phyloP scores from a whole-genome alignment of 805 yeast genomes.

The Kuraishia piskuri region DNA sequence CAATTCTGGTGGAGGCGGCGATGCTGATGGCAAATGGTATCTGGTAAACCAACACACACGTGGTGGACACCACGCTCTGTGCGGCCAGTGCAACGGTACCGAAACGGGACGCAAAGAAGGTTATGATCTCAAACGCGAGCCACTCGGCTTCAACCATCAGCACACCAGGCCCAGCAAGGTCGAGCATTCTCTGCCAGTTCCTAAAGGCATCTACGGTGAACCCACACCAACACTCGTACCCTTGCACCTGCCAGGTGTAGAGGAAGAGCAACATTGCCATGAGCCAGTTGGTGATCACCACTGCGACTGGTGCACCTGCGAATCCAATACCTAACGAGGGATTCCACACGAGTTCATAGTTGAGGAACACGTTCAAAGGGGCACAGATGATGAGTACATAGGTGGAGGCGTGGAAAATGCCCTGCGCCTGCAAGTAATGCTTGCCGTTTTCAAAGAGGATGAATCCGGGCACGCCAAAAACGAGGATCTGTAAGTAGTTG shows the following conservation, averaged over 20 bases:
- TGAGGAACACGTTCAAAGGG: slow-evolving; percentile 61
- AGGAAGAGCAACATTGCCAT: slow-evolving; percentile 52
- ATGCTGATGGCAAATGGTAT: slow-evolving; percentile 70
- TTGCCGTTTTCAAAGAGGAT: slow-evolving; percentile 57
- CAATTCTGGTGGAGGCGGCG: slow-evolving; percentile 69
- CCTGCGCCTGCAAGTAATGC: slow-evolving; percentile 69
- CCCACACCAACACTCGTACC: slow-evolving; percentile 33
- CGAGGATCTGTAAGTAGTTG: slow-evolving; percentile 42
- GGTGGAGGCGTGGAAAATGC: slow-evolving; percentile 73
- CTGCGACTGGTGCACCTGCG: slow-evolving; percentile 71
- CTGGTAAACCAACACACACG: slow-evolving; percentile 62
- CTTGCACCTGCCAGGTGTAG: slow-evolving; percentile 36
- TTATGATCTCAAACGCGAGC: slow-evolving; percentile 68
- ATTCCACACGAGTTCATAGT: slow-evolving; percentile 66
- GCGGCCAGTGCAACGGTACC: slow-evolving; percentile 61
- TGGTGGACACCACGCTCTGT: slow-evolving; percentile 62
- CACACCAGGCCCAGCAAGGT: slow-evolving; percentile 63
- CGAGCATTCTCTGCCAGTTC: slow-evolving; percentile 59
- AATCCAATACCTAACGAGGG: slow-evolving; percentile 47
- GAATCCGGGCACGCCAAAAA: slow-evolving; percentile 67
- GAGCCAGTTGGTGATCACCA: slow-evolving; percentile 59
- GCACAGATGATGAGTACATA: slow-evolving; percentile 64
- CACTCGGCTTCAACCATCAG: slow-evolving; percentile 75
- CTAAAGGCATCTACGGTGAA: slow-evolving; percentile 25
- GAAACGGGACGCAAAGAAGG: slow-evolving; percentile 58